phyloP scores from a whole-genome alignment of 2,329 filamentous ascomycete species.

The Fusarium compactum region DNA sequence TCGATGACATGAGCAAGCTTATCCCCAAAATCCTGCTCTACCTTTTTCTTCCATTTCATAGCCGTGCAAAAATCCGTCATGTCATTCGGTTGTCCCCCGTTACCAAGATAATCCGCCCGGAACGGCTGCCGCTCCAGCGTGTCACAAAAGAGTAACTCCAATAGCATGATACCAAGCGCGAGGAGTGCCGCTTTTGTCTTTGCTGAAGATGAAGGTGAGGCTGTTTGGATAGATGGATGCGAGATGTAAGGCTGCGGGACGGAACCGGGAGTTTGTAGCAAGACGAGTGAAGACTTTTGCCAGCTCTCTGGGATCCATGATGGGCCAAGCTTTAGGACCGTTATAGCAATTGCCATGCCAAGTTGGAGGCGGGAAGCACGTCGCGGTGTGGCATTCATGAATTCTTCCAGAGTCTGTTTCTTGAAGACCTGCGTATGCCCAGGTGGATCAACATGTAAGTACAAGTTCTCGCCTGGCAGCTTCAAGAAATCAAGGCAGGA shows the following conservation, averaged over 20 bases:
- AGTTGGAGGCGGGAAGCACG: background rate
- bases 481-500: background rate
- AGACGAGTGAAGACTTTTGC: background rate
- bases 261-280: rapidly evolving
- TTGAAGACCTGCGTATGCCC: rapidly evolving
- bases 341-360: background rate
- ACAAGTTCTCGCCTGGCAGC: background rate
- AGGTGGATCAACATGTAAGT: rapidly evolving
- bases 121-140: background rate
- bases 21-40: background rate
- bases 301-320: background rate
- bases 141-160: background rate
- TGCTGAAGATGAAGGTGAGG: rapidly evolving
- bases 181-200: rapidly evolving
- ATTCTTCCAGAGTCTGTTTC: background rate
- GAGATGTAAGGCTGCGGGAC: background rate
- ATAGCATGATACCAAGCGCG: background rate
- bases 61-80: background rate
- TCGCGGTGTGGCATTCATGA: background rate
- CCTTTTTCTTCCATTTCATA: background rate
- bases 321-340: background rate
- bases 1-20: background rate
- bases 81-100: rapidly evolving
- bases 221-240: background rate
- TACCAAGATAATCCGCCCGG: background rate